These are phyloP conservation scores for Geranium incanum DNA, from an alignment of 441 rosid species.

Conservation along the genomic window DNA sequence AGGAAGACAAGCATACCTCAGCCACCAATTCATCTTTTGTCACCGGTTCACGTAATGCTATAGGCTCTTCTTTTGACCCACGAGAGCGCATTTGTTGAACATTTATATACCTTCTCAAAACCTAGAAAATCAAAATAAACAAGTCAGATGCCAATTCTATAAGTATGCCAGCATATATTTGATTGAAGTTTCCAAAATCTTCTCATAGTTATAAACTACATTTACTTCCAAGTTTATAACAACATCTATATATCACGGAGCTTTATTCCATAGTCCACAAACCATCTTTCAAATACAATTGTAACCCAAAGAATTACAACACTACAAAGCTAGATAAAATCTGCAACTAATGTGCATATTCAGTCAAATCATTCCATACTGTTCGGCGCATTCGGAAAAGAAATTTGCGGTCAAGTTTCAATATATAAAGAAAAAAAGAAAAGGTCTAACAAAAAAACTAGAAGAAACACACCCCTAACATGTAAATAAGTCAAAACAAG, in stretches of 20 bases:
- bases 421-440: neutral
- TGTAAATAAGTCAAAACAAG: neutral
- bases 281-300: neutral
- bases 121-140: conserved; percentile 29
- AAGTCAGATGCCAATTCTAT: conserved; percentile 4
- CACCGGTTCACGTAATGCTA: conserved; percentile 60
- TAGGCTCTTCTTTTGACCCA: conserved; percentile 69
- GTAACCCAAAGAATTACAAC: neutral
- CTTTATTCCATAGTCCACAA: neutral
- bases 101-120: conserved; percentile 49
- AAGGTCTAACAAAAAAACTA: neutral
- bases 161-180: neutral
- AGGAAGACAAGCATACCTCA: conserved; percentile 42
- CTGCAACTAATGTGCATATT: neutral
- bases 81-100: conserved; percentile 54
- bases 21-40: conserved; percentile 60
- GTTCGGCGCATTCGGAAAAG: neutral
- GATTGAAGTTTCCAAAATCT: neutral
- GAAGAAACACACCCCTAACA: neutral
- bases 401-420: neutral
- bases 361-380: neutral
- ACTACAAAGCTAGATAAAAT: neutral
- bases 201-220: too few species aligned
- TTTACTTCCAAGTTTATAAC: too few species aligned
- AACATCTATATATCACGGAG: too few species aligned